Base-by-base conservation (phyloP, 2,329 filamentous ascomycete genomes). In the Colletotrichum sublineola region DNA sequence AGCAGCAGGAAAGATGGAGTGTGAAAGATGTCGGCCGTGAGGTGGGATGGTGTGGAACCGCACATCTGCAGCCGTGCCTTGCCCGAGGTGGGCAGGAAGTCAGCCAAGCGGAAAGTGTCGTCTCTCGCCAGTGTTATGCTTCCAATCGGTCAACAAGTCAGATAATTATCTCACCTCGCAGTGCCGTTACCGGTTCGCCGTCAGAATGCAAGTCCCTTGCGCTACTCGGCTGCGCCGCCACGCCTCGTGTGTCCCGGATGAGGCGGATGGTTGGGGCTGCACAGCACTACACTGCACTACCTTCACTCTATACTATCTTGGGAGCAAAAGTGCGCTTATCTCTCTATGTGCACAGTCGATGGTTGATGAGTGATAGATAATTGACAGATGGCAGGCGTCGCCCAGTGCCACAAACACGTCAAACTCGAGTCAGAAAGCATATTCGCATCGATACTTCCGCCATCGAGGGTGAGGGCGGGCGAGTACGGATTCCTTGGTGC, bases 61-160 rank as follows among this genome's bases (percentile, higher is more conserved):
- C 56, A 57, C 36, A 62, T 44, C 53, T 68, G 65, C 57, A 68
- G 58, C 53, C 48, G 63, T 72, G 64, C 65, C 65, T 57, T 69
- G 65, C 58, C 58, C 52, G 58, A 68, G 33, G 66, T 48, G 38
- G 66, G 66, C 31, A 63, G 58, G 48, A 55, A 69, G 58, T 42
- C 69, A 61, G 33, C 58, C 65, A 68, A 63, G 69, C 69, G 60
- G 38, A 18, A 18, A 63, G 63, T 55, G 46, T 31, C 38, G 36
- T 70, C 42, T 60, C n/a, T 53, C 55, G 29, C 61, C 53, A n/a
- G 31, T 58, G 33, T 52, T 48, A 36, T 42, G 40, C 56, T 46
- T 18, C 40, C 55, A 40, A 31, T 61, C 55, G 62, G 44, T 66
- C 46, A 60, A 55, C 29, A 46, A 48, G 55, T 68, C 40, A 56